Base-by-base conservation (phyloP, 2,329 filamentous ascomycete genomes). In the Fusarium pseudocircinatum region DNA sequence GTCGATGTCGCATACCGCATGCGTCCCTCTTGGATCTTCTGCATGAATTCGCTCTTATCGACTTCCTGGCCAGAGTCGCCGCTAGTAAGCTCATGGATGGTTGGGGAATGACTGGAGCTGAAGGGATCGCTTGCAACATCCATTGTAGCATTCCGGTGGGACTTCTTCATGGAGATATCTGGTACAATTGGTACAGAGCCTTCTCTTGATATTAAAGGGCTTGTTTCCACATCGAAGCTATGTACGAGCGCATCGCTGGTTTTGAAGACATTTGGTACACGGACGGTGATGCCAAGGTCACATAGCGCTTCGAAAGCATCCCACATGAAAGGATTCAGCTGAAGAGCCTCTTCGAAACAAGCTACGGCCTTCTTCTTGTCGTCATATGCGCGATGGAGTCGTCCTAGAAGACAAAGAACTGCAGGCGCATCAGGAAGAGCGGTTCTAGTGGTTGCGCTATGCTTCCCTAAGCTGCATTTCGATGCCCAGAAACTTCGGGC, bases 281-380 rank as follows among this genome's bases (percentile, higher is more conserved):
- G 91, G 61, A 98, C 88, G 74, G 91, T 91, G 49, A 94, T 92
- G 8, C 94, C 94, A 91, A 90, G 94, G 79, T 98, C 95, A 80
- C 95, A 97, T 13, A 99, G 87, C 22, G 90, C 92, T 28, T 92
- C 91, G 78, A 98, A 98, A 1, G 96, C 95, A 85, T 99, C 96
- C 96, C 96, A 99, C 89, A 97, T 96, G 82, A 98, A 96, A 4
- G 96, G 95, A 78, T 98, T 99, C 61, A 91, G 82, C 83, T 95
- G 97, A 77, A 99, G 85, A 11, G 95, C 91, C 68, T 97, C 94
- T 75, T 97, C 94, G 79, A 96, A 98, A 81, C 90, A 94, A 74
- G 93, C 89, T 22, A 96, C 91, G 13, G 96, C 95, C 82, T 94
- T 95, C 76, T 93, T 93, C 78, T 93, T 93, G 77, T 94, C 88